phyloP scores from a whole-genome alignment of 495 filamentous ascomycete genomes.

The Emericellopsis terricola region DNA sequence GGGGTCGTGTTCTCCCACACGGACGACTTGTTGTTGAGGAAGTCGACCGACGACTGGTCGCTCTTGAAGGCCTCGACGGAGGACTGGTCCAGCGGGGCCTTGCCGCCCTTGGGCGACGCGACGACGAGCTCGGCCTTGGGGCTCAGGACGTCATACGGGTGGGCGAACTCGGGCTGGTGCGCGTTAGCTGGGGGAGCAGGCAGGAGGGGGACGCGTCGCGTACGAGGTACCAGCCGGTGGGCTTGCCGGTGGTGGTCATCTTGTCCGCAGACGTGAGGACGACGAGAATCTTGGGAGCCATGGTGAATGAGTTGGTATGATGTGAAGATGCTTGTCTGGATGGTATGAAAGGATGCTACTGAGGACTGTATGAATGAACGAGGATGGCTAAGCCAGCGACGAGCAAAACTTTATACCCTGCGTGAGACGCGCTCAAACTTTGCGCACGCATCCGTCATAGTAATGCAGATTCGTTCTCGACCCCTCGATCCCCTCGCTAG shows the following conservation, averaged over 20 bases:
- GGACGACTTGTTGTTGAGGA: slow-evolving; percentile 30
- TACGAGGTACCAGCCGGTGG: slow-evolving; percentile 4
- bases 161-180: slow-evolving; percentile 3
- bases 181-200: not conserved
- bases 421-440: too few relatives aligned
- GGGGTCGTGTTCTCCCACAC: slow-evolving; percentile 47
- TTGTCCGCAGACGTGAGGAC: slow-evolving; percentile 4
- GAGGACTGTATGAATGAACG: too few relatives aligned
- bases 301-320: not conserved
- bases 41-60: slow-evolving; percentile 32
- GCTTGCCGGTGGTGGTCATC: slow-evolving; percentile 1
- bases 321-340: not conserved
- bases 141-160: slow-evolving; percentile 1
- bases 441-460: too few relatives aligned
- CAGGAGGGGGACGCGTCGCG: not conserved
- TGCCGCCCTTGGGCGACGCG: slow-evolving; percentile 50
- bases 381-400: too few relatives aligned
- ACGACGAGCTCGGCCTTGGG: slow-evolving; percentile 26
- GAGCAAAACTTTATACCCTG: too few relatives aligned
- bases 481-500: too few relatives aligned
- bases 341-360: not conserved
- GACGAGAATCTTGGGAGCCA: slow-evolving; percentile 5
- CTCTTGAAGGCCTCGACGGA: slow-evolving; percentile 43
- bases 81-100: slow-evolving; percentile 43
- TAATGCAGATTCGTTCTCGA: too few relatives aligned